Percentiles rank a stretch among this genome's conserved stretches.
These are phyloP conservation scores for Neolentinus lepideus DNA, from an alignment of 1,284 basidiomycete genomes.

Conservation along the genomic window DNA sequence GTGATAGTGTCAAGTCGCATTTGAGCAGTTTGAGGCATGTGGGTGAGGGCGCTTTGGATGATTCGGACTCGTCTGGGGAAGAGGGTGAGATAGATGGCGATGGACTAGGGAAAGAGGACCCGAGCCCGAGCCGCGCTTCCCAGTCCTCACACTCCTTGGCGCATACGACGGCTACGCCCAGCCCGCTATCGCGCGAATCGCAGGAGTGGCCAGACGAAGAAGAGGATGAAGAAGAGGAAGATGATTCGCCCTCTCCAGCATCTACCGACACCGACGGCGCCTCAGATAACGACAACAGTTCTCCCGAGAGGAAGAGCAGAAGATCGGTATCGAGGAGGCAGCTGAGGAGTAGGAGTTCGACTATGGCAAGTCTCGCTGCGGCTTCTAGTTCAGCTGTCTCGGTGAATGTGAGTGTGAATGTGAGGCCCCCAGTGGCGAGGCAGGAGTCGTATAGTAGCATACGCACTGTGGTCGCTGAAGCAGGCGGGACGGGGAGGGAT, in stretches of 20 bases:
- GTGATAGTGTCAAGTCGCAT: conserved; percentile 18
- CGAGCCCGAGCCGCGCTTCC: neutral
- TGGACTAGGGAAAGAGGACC: neutral
- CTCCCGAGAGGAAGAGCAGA: conserved; percentile 15
- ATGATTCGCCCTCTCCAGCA: conserved; percentile 36
- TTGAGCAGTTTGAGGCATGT: conserved; percentile 43
- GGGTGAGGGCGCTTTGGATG: conserved; percentile 70
- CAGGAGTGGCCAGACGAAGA: conserved; percentile 46
- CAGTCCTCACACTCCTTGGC: conserved; percentile 1
- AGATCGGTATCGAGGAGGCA: conserved; percentile 14
- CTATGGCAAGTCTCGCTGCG: conserved; percentile 46
- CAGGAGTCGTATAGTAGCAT: conserved; percentile 59
- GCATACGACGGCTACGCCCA: conserved; percentile 37
- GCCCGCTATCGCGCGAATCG: conserved; percentile 54
- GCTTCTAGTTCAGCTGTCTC: conserved; percentile 12
- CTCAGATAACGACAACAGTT: conserved; percentile 26
- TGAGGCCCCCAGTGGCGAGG: conserved; percentile 24
- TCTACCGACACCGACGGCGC: conserved; percentile 29
- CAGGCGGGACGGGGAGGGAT: conserved; percentile 8
- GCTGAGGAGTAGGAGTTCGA: conserved; percentile 50
- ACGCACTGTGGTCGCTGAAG: conserved; percentile 52
- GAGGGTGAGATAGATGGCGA: neutral
- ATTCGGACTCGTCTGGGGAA: conserved; percentile 19
- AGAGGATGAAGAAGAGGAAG: conserved; percentile 26
- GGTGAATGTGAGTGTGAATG: no score